Base-by-base conservation (phyloP, 768 basidiomycete genomes). In the Fibroporia radiculosa region DNA sequence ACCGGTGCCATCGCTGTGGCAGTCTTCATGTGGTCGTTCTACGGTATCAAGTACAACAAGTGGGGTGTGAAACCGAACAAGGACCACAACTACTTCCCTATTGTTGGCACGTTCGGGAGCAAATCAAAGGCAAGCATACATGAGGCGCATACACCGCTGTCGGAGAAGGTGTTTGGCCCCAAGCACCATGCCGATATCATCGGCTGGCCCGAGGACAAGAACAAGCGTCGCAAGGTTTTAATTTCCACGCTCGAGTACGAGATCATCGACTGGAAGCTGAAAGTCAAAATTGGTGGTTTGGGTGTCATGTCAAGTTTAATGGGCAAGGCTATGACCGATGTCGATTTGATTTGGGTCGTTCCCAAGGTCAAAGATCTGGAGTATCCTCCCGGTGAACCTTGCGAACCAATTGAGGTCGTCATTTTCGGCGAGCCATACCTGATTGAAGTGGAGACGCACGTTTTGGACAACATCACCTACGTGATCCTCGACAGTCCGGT, bases 301-400 rank as follows among this genome's bases (percentile, higher is more conserved):
- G 93, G 93, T 72, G 93, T 95, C 68, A 96, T 96, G 93, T 95
- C 93, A 3, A 84, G 84, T 64, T 71, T 96, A 27, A 96, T 96
- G 93, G 93, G 93, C 51, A 96, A 95, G 64, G 92, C 93, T 4
- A 96, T 96, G 93, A 88, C 86, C 37, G 93, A 96, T 59, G 93
- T 95, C 42, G 93, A 95, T 61, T 69, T 96, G 35, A 70, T 96
- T 45, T 96, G 93, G 93, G 83, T 96, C 39, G 60, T 93, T 14
- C 93, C 93, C 35, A 96, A 96, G 60, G 93, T 96, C 54, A 92
- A 92, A 66, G 93, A 95, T 56, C 51, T 96, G 11, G 92, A 93
- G 39, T 96, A 96, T 58, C 93, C 93, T 24, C 74, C 80, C 31
- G 93, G 92, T 19, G 92, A 95, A 1, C 88, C 87, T 33, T 84